Evolutionary conservation across 108 stramenopile genomes (phyloP), one percentile per base, ranked within the genome.

Genomic region (Pseudonitzschia multiseries): DNA sequence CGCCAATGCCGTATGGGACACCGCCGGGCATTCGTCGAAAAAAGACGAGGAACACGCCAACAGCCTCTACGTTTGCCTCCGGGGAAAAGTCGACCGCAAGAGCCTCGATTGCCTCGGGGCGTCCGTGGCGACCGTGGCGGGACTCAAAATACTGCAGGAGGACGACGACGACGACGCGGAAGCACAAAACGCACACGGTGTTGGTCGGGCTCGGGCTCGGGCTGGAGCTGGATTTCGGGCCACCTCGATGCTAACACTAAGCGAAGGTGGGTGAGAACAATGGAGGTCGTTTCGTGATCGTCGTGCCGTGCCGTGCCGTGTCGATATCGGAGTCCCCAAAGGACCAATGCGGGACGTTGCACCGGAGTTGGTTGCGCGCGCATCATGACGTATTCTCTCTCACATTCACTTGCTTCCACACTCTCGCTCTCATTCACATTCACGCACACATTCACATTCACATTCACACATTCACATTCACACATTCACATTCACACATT

Each of bases 31-130:
- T 50, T 86, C 81, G 51, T 48, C 57, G 24, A 72, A 79, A 40
- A 63, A 74, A 74, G 87, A 88, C 73, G 85, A 88, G 71, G 57
- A 77, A 1, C 87, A 88, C 73, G 85, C 87, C 73, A 88, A 88
- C 57, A 82, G 75, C 36, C 50, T 88, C 1, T 85, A 84, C 69
- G 68, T 75, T 0, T 88, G 85, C 41, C 61, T 88, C 1, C 73
- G 87, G 36, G 87, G 87, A 20, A 61, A 80, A 14, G 52, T 88
- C 0, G 87, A 88, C 69, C 66, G 68, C 22, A 84, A 80, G 75
- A 81, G 78, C 57, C 50, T 88, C 43, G 87, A 88, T 75, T 88
- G 85, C 62, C 86, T 88, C 69, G 85, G 87, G 13, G 75, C 85
- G 0, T 81, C 83, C 15, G 27, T 86, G 1, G 29, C 76, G 14